phyloP scores from a whole-genome alignment of 352 stramenopile species.

The Stephanocyclus meneghinianus region DNA sequence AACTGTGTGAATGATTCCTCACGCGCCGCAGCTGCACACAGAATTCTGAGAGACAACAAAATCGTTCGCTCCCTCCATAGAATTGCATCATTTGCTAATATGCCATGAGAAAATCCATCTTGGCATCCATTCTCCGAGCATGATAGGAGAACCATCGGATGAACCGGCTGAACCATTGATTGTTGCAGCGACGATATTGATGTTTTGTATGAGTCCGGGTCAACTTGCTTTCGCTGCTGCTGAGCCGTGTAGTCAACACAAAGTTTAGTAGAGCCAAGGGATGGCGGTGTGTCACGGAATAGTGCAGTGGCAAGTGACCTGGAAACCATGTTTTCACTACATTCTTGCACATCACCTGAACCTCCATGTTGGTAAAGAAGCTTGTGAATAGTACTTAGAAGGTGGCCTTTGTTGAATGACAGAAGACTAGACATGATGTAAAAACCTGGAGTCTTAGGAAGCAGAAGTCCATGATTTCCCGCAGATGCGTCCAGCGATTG shows the following conservation, averaged over 20 bases:
- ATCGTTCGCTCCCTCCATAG: conserved; percentile 66
- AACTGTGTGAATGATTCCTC: conserved; percentile 63
- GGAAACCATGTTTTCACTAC: conserved; percentile 31
- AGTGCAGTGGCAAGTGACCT: conserved; percentile 39
- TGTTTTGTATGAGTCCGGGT: conserved; percentile 22
- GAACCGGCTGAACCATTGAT: conserved; percentile 41
- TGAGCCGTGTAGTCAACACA: conserved; percentile 7
- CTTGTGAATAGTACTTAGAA: conserved; percentile 47
- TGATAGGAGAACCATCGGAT: conserved; percentile 35
- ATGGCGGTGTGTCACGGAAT: conserved; percentile 54
- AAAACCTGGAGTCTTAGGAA: conserved; percentile 74
- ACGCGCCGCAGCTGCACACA: conserved; percentile 59
- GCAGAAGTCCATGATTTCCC: conserved; percentile 22
- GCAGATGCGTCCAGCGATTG: conserved; percentile 38
- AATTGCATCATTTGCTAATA: conserved; percentile 50
- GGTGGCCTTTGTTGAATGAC: conserved; percentile 39
- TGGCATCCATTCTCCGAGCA: conserved; percentile 28
- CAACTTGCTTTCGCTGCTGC: conserved; percentile 33
- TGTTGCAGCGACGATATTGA: conserved; percentile 34
- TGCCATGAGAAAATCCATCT: conserved; percentile 9
- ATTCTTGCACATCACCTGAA: conserved; percentile 23
- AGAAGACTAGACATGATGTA: conserved; percentile 64
- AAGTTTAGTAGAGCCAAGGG: conserved; percentile 20
- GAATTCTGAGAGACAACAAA: conserved; percentile 54
- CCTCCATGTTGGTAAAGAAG: conserved; percentile 37